phyloP scores from a whole-genome alignment of 805 yeast genomes.

The Ogataea nitratoaversa region DNA sequence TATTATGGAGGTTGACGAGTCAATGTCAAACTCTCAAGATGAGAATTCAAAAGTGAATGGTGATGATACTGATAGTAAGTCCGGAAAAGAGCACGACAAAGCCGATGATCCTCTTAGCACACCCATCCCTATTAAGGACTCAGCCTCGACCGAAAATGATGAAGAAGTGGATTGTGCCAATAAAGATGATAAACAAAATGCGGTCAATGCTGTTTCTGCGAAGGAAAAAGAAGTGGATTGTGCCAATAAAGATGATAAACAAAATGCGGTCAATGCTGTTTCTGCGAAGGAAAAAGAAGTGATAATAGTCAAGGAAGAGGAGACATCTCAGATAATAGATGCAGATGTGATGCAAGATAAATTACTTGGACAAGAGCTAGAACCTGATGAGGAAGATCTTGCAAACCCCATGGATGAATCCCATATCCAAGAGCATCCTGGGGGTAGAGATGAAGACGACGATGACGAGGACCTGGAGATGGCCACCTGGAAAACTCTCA shows the following conservation, averaged over 20 bases:
- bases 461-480: slow-evolving; percentile 74
- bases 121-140: too few species aligned
- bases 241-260: not conserved
- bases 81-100: too few species aligned
- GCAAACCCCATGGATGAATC: slow-evolving; percentile 37
- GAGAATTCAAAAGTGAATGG: not conserved
- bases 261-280: not conserved
- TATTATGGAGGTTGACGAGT: not conserved
- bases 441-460: slow-evolving; percentile 30
- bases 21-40: too few species aligned
- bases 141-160: too few species aligned
- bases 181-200: not conserved
- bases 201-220: not conserved
- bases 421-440: slow-evolving; percentile 12
- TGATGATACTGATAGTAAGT: too few species aligned
- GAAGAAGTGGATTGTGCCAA: not conserved
- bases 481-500: slow-evolving; percentile 79
- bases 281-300: not conserved
- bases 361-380: slow-evolving; percentile 12
- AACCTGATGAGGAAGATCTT: slow-evolving; percentile 42
- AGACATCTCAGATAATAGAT: not conserved
- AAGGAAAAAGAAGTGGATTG: not conserved
- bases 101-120: too few species aligned
- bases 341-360: not conserved
- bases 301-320: not conserved